phyloP scores from a whole-genome alignment of 768 basidiomycete species.

The Cantharellus anzutake region DNA sequence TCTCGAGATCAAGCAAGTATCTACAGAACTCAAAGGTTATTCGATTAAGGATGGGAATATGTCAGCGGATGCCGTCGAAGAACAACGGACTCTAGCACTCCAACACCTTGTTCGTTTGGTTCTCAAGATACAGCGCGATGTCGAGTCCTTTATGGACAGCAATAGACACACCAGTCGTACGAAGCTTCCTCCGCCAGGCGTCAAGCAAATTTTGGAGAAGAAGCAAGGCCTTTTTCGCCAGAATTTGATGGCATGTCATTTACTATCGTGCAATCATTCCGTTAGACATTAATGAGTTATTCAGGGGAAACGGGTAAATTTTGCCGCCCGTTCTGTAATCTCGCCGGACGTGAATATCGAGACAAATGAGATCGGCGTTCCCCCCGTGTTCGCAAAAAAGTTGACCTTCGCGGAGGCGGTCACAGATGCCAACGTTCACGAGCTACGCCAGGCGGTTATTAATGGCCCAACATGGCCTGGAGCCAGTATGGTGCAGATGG shows the following conservation, averaged over 20 bases:
- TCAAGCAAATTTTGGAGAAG: slow-evolving; percentile 95
- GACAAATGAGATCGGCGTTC: slow-evolving; percentile 94
- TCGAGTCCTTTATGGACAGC: slow-evolving; percentile 94
- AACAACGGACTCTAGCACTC: slow-evolving; percentile 5
- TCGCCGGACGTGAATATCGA: slow-evolving; percentile 99
- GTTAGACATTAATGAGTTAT: background rate
- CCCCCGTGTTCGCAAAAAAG: slow-evolving; percentile 91
- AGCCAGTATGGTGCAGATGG: slow-evolving; percentile 85
- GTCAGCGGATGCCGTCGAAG: background rate
- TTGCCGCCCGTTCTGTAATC: slow-evolving; percentile 98
- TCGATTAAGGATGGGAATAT: slow-evolving; percentile 28
- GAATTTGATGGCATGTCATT: slow-evolving; percentile 81
- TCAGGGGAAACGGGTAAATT: slow-evolving; percentile 98
- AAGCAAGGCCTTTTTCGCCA: slow-evolving; percentile 97
- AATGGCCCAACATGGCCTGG: slow-evolving; percentile 82
- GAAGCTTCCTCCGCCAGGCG: slow-evolving; percentile 70
- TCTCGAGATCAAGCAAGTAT: slow-evolving; percentile 62
- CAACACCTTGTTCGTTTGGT: slow-evolving; percentile 64
- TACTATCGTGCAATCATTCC: slow-evolving; percentile 1
- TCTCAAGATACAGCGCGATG: slow-evolving; percentile 44
- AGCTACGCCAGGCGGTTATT: slow-evolving; percentile 77
- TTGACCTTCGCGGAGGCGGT: slow-evolving; percentile 97
- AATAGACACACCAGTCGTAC: slow-evolving; percentile 82
- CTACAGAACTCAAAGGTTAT: slow-evolving; percentile 38
- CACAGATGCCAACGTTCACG: slow-evolving; percentile 74